Percentiles rank a stretch among this genome's conserved stretches.
Conservation (phyloP, 1,284 basidiomycete genomes). For the Ceratobasidium sp. region DNA sequence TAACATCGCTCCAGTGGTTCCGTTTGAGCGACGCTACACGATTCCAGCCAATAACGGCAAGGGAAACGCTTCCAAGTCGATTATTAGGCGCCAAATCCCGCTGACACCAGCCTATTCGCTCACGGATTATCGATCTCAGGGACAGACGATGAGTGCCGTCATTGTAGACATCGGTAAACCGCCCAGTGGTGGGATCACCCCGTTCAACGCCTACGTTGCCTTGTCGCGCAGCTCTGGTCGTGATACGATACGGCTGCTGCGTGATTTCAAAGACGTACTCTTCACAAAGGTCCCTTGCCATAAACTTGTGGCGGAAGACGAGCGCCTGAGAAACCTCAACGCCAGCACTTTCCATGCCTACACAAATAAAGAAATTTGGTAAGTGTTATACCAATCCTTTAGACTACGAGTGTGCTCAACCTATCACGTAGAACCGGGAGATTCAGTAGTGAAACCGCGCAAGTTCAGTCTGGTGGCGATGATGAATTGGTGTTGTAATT, state of each 20-base stretch:
- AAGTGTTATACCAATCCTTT: no score
- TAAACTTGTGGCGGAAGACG: conserved; percentile 30
- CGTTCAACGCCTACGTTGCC: conserved; percentile 54
- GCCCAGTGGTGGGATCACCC: conserved; percentile 46
- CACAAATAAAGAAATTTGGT: no score
- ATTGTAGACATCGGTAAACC: conserved; percentile 53
- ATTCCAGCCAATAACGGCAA: conserved; percentile 1
- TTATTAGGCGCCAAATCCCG: no score
- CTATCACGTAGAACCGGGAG: no score
- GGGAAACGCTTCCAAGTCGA: neutral
- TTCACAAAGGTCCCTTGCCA: conserved; percentile 6
- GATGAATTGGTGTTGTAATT: no score
- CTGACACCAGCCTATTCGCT: conserved; percentile 51
- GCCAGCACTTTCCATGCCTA: no score
- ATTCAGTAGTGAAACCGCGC: no score
- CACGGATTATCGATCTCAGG: conserved; percentile 55
- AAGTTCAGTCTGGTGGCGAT: no score
- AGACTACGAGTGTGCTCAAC: no score
- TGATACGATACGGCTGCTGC: conserved; percentile 50
- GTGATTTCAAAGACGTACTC: conserved; percentile 53
- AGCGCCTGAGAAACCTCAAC: no score
- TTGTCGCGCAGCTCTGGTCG: conserved; percentile 52
- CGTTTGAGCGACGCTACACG: conserved; percentile 45
- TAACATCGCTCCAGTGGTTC: conserved; percentile 51
- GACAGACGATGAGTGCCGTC: conserved; percentile 52